Conservation (phyloP, 129 eudicot genomes). For the Scalesia atractyloides region DNA sequence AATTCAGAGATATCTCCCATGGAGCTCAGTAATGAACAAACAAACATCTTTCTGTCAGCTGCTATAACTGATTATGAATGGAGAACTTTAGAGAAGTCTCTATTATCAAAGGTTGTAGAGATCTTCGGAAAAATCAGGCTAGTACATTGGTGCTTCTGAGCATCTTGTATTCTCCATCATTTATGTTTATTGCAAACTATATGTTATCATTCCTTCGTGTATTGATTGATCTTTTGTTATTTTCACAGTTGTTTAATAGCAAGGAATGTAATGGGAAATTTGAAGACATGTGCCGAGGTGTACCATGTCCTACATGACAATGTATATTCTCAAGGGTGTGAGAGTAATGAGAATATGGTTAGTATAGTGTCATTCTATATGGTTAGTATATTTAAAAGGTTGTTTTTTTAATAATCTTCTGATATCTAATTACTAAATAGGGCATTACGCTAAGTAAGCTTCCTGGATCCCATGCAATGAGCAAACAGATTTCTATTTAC, state of each 20-base stretch:
- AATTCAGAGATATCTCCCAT: conserved; percentile 27
- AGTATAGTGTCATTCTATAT: conserved; percentile 24
- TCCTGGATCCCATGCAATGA: conserved; percentile 52
- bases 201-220: neutral
- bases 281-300: conserved; percentile 80
- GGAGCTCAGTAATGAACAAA: conserved; percentile 26
- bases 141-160: too few species aligned
- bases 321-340: conserved; percentile 51
- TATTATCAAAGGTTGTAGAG: conserved; percentile 70
- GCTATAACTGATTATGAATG: conserved; percentile 46
- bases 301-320: conserved; percentile 50
- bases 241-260: conserved; percentile 79
- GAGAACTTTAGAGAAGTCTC: conserved; percentile 70
- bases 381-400: neutral
- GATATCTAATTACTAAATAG: conserved; percentile 37
- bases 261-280: conserved; percentile 64
- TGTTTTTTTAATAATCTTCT: conserved; percentile 6
- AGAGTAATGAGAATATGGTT: conserved; percentile 52
- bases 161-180: too few species aligned
- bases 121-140: conserved; percentile 79
- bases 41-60: conserved; percentile 31
- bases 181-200: too few species aligned
- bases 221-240: conserved; percentile 9
- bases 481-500: conserved; percentile 54
- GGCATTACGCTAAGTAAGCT: conserved; percentile 53